phyloP scores from a whole-genome alignment of 108 stramenopile species.

The Tribonema minus region DNA sequence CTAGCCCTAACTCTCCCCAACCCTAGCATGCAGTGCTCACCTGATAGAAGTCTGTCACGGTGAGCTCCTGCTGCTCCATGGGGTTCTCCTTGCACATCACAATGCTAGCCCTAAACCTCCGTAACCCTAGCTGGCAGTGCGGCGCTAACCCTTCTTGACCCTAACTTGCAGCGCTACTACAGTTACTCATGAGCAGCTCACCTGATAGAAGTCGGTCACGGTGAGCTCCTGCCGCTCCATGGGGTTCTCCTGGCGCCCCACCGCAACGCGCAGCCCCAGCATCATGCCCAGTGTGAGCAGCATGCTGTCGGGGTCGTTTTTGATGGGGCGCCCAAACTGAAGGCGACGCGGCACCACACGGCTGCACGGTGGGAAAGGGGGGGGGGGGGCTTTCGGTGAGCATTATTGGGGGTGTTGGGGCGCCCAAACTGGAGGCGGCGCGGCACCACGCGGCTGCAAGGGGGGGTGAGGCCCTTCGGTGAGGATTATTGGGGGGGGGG shows the following conservation, averaged over 20 bases:
- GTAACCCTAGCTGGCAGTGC: conserved; percentile 71
- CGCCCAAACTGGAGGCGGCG: neutral
- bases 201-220: conserved; percentile 73
- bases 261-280: conserved; percentile 83
- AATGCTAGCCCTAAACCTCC: no score
- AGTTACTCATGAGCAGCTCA: no score
- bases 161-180: no score
- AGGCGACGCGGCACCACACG: neutral
- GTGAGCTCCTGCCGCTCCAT: conserved; percentile 4
- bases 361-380: no score
- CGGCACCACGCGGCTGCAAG: neutral
- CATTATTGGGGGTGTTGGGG: conserved; percentile 6
- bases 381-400: no score
- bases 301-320: conserved; percentile 87
- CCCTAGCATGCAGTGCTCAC: conserved; percentile 74
- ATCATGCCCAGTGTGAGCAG: conserved; percentile 92
- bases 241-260: conserved; percentile 58
- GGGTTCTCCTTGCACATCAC: conserved; percentile 62
- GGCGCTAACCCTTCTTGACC: conserved; percentile 48
- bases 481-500: neutral
- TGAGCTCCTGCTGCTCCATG: conserved; percentile 3
- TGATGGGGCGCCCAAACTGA: conserved; percentile 55
- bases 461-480: neutral
- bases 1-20: conserved; percentile 76
- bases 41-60: conserved; percentile 73